These are phyloP conservation scores for Fusarium mundagurra DNA, from an alignment of 2,329 filamentous ascomycete genomes.

Conservation along the genomic window DNA sequence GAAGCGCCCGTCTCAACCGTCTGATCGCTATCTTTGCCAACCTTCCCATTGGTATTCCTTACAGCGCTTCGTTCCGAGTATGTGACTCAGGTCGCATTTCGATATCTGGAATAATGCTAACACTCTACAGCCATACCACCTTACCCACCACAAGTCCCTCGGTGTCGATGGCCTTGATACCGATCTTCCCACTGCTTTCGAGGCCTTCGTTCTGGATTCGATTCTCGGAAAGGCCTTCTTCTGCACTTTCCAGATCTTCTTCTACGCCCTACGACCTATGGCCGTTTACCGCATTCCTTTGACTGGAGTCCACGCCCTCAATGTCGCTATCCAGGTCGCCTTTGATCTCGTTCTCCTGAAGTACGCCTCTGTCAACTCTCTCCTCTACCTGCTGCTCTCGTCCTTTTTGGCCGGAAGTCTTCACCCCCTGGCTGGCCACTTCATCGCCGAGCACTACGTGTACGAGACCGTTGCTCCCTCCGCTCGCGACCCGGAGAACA, in stretches of 20 bases:
- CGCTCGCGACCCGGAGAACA: slow-evolving; percentile 66
- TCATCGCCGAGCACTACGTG: slow-evolving; percentile 97
- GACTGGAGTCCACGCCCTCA: slow-evolving; percentile 84
- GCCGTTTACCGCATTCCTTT: slow-evolving; percentile 90
- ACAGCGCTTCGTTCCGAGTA: slow-evolving; percentile 93
- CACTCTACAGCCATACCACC: slow-evolving; percentile 81
- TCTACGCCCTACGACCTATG: slow-evolving; percentile 97
- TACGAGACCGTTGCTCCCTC: slow-evolving; percentile 71
- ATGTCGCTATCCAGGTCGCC: slow-evolving; percentile 77
- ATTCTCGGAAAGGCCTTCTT: slow-evolving; percentile 98
- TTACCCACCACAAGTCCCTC: slow-evolving; percentile 98
- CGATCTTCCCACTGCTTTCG: slow-evolving; percentile 90
- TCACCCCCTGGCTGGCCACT: slow-evolving; percentile 95
- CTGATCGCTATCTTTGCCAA: slow-evolving; percentile 93
- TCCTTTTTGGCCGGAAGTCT: slow-evolving; percentile 94
- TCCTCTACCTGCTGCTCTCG: slow-evolving; percentile 87
- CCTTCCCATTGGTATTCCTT: slow-evolving; percentile 93
- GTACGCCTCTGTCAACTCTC: slow-evolving; percentile 67
- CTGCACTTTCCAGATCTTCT: slow-evolving; percentile 98
- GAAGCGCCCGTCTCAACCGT: slow-evolving; percentile 80
- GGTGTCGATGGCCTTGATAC: slow-evolving; percentile 96
- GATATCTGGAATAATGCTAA: slow-evolving; percentile 31
- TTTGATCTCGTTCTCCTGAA: slow-evolving; percentile 80
- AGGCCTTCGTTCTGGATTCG: slow-evolving; percentile 93
- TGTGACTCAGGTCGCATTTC: slow-evolving; percentile 41